phyloP scores from a whole-genome alignment of 2,329 filamentous ascomycete species.

The Fusarium keratoplasticum region DNA sequence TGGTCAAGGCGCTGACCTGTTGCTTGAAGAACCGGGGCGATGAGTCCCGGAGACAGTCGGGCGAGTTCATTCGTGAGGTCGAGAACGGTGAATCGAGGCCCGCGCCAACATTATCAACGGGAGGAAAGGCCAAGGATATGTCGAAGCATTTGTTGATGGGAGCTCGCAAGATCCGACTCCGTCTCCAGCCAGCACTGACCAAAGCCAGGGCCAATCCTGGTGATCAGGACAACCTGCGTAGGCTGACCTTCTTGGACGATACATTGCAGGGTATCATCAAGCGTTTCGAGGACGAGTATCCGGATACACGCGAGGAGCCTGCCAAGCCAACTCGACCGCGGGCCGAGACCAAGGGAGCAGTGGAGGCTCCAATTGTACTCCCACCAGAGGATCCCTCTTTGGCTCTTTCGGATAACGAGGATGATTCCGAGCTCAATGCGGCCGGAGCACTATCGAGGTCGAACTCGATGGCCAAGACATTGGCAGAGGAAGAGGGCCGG shows the following conservation, averaged over 20 bases:
- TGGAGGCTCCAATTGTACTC: slow-evolving; percentile 38
- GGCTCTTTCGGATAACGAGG: slow-evolving; percentile 60
- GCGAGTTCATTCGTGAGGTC: slow-evolving; percentile 64
- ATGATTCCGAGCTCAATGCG: slow-evolving; percentile 59
- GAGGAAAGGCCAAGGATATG: slow-evolving; percentile 85
- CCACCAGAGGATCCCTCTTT: slow-evolving; percentile 50
- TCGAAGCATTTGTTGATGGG: slow-evolving; percentile 89
- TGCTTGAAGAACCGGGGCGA: slow-evolving; percentile 83
- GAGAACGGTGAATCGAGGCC: slow-evolving; percentile 62
- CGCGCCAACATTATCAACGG: slow-evolving; percentile 53
- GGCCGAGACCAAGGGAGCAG: slow-evolving; percentile 25
- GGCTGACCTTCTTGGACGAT: slow-evolving; percentile 86
- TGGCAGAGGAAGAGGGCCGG: slow-evolving; percentile 68
- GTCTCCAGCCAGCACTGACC: slow-evolving; percentile 85
- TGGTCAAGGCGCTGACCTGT: slow-evolving; percentile 92
- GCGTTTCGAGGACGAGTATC: slow-evolving; percentile 96
- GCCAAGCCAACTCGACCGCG: slow-evolving; percentile 19
- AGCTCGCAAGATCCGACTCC: slow-evolving; percentile 86
- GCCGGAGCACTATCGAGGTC: slow-evolving; percentile 60
- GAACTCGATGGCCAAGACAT: slow-evolving; percentile 65
- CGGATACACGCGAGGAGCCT: slow-evolving; percentile 76
- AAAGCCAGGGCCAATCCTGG: slow-evolving; percentile 76
- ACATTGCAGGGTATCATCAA: slow-evolving; percentile 93
- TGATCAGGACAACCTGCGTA: slow-evolving; percentile 83
- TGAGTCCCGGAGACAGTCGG: slow-evolving; percentile 67